Evolutionary conservation across 768 basidiomycete species (phyloP), one percentile per base, ranked within the genome.

Genomic region (Russula dissimulans): DNA sequence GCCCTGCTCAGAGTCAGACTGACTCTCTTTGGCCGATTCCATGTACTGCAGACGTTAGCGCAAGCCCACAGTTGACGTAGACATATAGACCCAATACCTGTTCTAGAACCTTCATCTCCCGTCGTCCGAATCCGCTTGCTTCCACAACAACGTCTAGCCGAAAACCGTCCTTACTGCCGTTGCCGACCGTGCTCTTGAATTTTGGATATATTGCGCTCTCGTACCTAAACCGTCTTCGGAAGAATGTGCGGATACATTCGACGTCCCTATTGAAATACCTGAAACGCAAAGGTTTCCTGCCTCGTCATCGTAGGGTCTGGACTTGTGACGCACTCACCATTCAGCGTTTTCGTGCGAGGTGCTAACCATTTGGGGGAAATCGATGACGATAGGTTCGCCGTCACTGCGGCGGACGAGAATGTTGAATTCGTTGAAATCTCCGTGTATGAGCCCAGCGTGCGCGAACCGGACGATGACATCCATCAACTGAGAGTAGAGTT

Each of bases 191-290:
- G 65, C 82, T 82, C 64, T 78, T 84, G 76, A 97, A 97, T 56
- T 81, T 82, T 14, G 97, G 97, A 73, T 90, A 98, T 44, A 94
- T 73, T 0, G 79, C 75, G 61, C 92, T 94, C 74, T 98, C 97
- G 71, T 95, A 99, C 60, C 85, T 82, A 75, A 97, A 98, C 29
- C 95, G 77, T 60, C 91, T 80, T 68, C 79, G 80, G 78, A 99
- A 98, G 76, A 97, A 99, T 9, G 82, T 85, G 38, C 93, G 82
- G 66, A 99, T 93, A 71, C 97, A 97, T 60, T 95, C 88, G 8
- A 99, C 97, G 72, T 99, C 97, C 22, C 97, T 86, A 72, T 98
- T 95, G 75, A 99, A 99, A 75, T 97, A 99, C 91, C 95, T 95
- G 60, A 41, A 48, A 63, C 58, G 59, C n/a, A 32, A 64, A 45